A percentile compares a stretch with the other conserved stretches of the same genome.
These are phyloP conservation scores for Morella rubra DNA, from an alignment of 306 rosid species.

Conservation along the genomic window DNA sequence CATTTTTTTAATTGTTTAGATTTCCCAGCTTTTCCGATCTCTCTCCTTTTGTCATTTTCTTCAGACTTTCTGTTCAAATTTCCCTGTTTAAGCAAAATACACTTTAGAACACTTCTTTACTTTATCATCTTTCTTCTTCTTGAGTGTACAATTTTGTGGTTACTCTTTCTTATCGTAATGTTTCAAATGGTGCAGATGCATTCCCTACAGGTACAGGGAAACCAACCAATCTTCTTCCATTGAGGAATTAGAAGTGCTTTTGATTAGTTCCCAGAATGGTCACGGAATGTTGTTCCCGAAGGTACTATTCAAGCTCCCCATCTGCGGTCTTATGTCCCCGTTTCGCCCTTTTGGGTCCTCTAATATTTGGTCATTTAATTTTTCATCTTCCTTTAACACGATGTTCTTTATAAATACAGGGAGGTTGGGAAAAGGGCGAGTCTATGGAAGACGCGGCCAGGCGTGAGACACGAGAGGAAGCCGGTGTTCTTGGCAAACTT, in stretches of 20 bases:
- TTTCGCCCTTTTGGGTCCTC: neutral
- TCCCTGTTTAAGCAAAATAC: neutral
- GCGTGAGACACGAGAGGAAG: conserved; percentile 90
- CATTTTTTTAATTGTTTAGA: conserved; percentile 16
- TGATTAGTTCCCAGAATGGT: conserved; percentile 86
- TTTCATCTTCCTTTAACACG: conserved; percentile 19
- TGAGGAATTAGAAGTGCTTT: conserved; percentile 75
- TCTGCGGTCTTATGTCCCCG: no score
- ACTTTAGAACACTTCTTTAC: neutral
- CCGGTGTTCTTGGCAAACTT: conserved; percentile 74
- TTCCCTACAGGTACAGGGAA: conserved; percentile 73
- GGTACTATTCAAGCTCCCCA: conserved; percentile 37
- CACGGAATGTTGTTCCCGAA: conserved; percentile 86
- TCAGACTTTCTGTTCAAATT: neutral
- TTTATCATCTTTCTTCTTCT: neutral
- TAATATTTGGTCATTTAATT: neutral
- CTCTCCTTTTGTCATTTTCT: neutral
- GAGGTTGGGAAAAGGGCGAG: conserved; percentile 97
- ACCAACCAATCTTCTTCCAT: conserved; percentile 26
- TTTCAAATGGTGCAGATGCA: conserved; percentile 63
- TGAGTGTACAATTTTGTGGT: neutral
- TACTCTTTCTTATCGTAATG: neutral
- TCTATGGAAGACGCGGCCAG: conserved; percentile 77
- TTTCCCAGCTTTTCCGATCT: neutral
- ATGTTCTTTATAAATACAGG: conserved; percentile 43